Percentiles rank a stretch among this genome's conserved stretches.
Conservation (phyloP, 2,329 filamentous ascomycete species). For the Atkinsonella hypoxylon region DNA sequence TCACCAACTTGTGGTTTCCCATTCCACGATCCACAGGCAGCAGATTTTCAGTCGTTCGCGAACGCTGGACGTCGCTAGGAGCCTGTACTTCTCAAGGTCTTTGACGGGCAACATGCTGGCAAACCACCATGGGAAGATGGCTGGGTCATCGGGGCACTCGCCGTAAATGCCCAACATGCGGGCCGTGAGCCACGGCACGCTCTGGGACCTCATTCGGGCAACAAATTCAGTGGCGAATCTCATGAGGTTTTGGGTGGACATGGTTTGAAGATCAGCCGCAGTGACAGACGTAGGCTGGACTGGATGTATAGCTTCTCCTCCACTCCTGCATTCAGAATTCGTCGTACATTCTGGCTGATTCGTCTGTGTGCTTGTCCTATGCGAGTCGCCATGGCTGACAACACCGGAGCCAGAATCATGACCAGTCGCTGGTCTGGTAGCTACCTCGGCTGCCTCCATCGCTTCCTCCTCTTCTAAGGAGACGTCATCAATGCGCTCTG, state of each 20-base stretch:
- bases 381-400: not conserved
- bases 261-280: conserved; percentile 17
- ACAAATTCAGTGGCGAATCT: conserved; percentile 56
- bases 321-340: not conserved
- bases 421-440: not conserved
- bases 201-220: conserved; percentile 51
- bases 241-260: conserved; percentile 63
- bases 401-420: not conserved
- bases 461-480: conserved; percentile 68
- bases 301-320: not conserved
- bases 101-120: conserved; percentile 68
- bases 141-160: conserved; percentile 62
- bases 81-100: conserved; percentile 66
- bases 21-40: conserved; percentile 62
- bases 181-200: conserved; percentile 63
- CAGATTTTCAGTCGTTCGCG: conserved; percentile 74
- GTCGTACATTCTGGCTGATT: not conserved
- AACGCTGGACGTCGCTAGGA: conserved; percentile 64
- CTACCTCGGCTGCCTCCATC: conserved; percentile 54
- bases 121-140: conserved; percentile 81
- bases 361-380: not conserved
- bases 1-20: conserved; percentile 62
- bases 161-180: conserved; percentile 66
- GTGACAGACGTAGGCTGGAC: not conserved
- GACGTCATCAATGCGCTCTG: conserved; percentile 73